phyloP scores from a whole-genome alignment of 371 early-diverging fungal genomes.

The Rhizomucor miehei region DNA sequence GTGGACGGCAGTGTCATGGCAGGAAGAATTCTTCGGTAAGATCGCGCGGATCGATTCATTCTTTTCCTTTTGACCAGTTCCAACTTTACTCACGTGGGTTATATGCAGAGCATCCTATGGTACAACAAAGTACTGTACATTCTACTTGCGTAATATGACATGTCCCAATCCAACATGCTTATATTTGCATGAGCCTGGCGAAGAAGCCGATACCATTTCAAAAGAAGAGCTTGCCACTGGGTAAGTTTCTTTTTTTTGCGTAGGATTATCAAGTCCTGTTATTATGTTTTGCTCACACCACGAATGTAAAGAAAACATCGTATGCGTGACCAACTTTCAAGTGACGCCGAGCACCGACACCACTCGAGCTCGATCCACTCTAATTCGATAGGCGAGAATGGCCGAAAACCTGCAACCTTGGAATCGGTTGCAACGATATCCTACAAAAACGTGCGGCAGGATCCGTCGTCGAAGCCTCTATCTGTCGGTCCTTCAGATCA shows the following conservation, averaged over 20 bases:
- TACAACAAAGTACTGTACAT: slow-evolving; percentile 97
- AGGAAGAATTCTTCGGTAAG: slow-evolving; percentile 73
- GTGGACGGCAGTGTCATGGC: slow-evolving; percentile 93
- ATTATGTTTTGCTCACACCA: background rate
- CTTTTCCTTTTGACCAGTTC: no score
- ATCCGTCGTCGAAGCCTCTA: slow-evolving; percentile 8
- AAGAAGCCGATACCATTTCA: slow-evolving; percentile 77
- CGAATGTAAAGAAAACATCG: slow-evolving; percentile 52
- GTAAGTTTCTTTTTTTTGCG: no score
- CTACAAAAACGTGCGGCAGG: slow-evolving; percentile 17
- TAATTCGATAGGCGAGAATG: slow-evolving; percentile 5
- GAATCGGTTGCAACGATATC: slow-evolving; percentile 26
- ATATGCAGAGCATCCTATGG: slow-evolving; percentile 74
- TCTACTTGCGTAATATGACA: slow-evolving; percentile 84
- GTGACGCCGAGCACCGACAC: slow-evolving; percentile 32
- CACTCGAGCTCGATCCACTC: slow-evolving; percentile 5
- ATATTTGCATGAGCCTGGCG: slow-evolving; percentile 94
- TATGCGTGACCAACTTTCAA: slow-evolving; percentile 52
- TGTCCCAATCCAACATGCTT: slow-evolving; percentile 94
- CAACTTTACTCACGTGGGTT: background rate
- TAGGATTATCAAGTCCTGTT: background rate
- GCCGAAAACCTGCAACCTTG: slow-evolving; percentile 21
- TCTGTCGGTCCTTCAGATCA: slow-evolving; percentile 1
- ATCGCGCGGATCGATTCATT: background rate
- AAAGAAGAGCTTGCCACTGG: slow-evolving; percentile 63